Evolutionary conservation across 805 yeast genomes (phyloP), one percentile per base, ranked within the genome.

Genomic region (Hanseniaspora lachancei): DNA sequence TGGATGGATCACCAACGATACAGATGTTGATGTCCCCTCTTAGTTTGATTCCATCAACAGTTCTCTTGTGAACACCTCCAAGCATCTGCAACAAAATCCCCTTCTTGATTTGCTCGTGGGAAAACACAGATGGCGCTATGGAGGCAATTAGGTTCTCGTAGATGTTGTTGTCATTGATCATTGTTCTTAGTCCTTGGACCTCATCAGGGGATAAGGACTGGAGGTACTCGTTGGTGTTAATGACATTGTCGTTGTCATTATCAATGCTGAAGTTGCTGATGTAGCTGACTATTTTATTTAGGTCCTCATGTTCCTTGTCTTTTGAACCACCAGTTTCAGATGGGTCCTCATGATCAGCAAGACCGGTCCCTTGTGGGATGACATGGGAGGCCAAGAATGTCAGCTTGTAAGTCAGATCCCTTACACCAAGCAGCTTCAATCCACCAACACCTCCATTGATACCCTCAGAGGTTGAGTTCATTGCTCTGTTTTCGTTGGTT

Each of bases 1-100:
- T 93, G 9, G 97, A 88, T 15, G 98, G 98, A 69, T 93, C 98
- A 72, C 98, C 98, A 41, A 93, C 97, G 95, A 93, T 86, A 53
- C 93, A 74, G 55, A 93, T 76, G 66, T 93, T 93, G 67, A 93
- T 91, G 71, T 93, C 98, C 73, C 98, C 98, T 76, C 98, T 84
- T 64, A 93, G 80, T 71, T 93, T 97, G 5, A 97, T 84, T 9
- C 98, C 98, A 64, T 91, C 91, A 47, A 82, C 91, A 63, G 93
- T 74, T 68, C 91, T 91, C 70, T 91, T 91, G 64, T 93, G 97
- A 40, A 83, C 82, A 66, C 98, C 98, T 53, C 97, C 97, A 57
- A 93, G 72, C 55, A 93, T 73, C 95, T 89, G 86, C 57, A 93
- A 74, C 54, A 93, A 71, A 42, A 93, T 89, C 0, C 97, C 97